Percentiles rank a stretch among this genome's conserved stretches.
Conservation (phyloP, 768 basidiomycete genomes). For the Tylopilus felleus region DNA sequence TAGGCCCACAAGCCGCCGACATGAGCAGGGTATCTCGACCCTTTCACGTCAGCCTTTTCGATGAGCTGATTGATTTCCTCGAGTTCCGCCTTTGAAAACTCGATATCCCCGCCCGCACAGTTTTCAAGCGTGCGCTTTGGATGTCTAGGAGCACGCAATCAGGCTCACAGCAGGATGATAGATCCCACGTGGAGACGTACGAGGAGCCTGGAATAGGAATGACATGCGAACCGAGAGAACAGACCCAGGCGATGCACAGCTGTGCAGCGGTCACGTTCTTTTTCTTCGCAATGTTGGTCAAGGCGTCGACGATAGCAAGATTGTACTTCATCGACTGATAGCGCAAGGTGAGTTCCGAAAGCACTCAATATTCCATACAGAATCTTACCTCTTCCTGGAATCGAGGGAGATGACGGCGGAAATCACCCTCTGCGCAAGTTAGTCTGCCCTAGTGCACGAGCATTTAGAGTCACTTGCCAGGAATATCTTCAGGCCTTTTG, state of each 20-base stretch:
- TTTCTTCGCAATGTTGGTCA: constrained; percentile 39
- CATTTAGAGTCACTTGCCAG: constrained; percentile 13
- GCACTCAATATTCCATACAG: no score
- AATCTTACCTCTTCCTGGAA: constrained; percentile 40
- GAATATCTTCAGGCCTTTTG: constrained; percentile 37
- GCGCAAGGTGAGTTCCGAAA: no score
- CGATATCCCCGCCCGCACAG: constrained; percentile 39
- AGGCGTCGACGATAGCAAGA: constrained; percentile 40
- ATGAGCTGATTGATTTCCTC: constrained; percentile 39
- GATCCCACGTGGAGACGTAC: constrained; percentile 18
- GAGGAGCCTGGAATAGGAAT: constrained; percentile 52
- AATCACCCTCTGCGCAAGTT: constrained; percentile 35
- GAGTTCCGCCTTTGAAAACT: constrained; percentile 36
- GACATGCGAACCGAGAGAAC: constrained; percentile 38
- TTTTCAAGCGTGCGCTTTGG: constrained; percentile 44
- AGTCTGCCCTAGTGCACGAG: no score
- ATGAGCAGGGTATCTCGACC: constrained; percentile 35
- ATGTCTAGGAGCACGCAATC: constrained; percentile 16
- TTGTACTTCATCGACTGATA: constrained; percentile 32
- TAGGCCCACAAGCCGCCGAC: no score
- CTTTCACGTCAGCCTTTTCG: constrained; percentile 37
- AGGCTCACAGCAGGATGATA: background rate
- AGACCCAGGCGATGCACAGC: constrained; percentile 43
- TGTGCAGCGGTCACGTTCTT: constrained; percentile 43
- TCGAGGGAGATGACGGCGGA: constrained; percentile 35